A percentile compares a stretch with the other conserved stretches of the same genome.
phyloP scores from a whole-genome alignment of 352 stramenopile genomes.

The Salisapilia sapeloensis region DNA sequence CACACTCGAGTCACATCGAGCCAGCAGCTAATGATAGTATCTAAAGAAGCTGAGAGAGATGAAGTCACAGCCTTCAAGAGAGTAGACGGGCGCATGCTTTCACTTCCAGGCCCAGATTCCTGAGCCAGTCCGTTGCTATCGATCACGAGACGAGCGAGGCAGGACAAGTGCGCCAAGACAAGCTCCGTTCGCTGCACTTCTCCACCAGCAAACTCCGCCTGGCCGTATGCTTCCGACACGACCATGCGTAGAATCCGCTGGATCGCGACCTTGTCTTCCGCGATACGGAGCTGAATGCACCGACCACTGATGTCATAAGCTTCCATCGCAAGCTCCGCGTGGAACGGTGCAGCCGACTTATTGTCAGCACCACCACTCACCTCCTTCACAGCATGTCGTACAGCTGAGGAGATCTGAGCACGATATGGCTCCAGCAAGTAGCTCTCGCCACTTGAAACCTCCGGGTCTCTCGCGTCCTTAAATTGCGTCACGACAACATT shows the following conservation, averaged over 20 bases:
- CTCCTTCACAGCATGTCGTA: conserved; percentile 63
- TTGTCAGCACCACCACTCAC: conserved; percentile 6
- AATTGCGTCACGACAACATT: conserved; percentile 52
- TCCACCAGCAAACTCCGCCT: conserved; percentile 40
- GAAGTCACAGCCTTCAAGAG: conserved; percentile 38
- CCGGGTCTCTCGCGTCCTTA: conserved; percentile 32
- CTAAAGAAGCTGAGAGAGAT: conserved; percentile 15
- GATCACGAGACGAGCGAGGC: conserved; percentile 28
- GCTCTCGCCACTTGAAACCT: conserved; percentile 29
- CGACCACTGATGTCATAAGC: conserved; percentile 39
- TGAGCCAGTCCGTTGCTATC: conserved; percentile 15
- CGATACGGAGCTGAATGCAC: conserved; percentile 25
- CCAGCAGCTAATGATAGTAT: conserved; percentile 35
- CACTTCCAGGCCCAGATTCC: conserved; percentile 6
- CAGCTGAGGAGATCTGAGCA: conserved; percentile 61
- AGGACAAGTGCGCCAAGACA: conserved; percentile 41
- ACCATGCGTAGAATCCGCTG: conserved; percentile 45
- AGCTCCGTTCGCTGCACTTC: conserved; percentile 31
- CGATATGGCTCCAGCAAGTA: conserved; percentile 69
- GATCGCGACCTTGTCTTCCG: conserved; percentile 58
- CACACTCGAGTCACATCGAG: conserved; percentile 25
- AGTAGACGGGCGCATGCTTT: conserved; percentile 8
- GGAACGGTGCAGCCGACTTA: conserved; percentile 16
- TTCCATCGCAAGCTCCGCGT: conserved; percentile 50
- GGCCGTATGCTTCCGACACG: conserved; percentile 33